Evolutionary conservation across 352 stramenopile species (phyloP), one percentile per base, ranked within the genome.

Genomic region (Globisporangium spiculum): DNA sequence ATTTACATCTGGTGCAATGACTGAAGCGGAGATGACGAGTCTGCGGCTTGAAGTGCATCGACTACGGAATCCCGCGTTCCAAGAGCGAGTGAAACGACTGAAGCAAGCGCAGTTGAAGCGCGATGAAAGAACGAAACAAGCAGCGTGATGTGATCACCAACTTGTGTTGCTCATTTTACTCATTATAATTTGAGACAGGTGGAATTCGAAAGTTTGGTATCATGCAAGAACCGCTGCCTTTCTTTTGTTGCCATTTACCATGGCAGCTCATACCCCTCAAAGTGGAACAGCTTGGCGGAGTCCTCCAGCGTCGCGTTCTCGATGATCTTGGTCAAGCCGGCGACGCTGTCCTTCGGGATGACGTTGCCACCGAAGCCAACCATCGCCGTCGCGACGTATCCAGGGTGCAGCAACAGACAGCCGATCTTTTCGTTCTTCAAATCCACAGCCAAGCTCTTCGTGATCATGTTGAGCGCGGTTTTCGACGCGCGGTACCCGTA

Each of bases 401-500:
- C 85, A 6, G 85, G 81, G 53, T 92, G 83, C 58, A 90, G 63
- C 53, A 91, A 54, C 46, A 92, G 53, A 30, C 74, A 81, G 27
- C 76, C 77, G 52, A 93, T 90, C 26, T 84, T 84, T 34, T 90
- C 76, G 3, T 27, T 24, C 52, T 76, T 68, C 36, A 93, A 66
- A 53, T 90, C 85, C 4, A 87, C 22, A 14, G 77, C 59, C 27
- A 93, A 63, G 62, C 75, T 84, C 69, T 88, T 84, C 32, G 69
- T 81, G 50, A 91, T 67, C 73, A 91, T 93, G 76, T 96, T 94
- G 46, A 94, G 77, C 56, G 89, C 86, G 24, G 80, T 72, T 73
- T 95, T 94, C 57, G 84, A 94, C 67, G 89, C 75, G 38, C 87
- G 84, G 73, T 96, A 95, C 53, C 76, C 84, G 67, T 96, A 93